Conservation (phyloP, 2,329 filamentous ascomycete species). For the Fusarium nanum region DNA sequence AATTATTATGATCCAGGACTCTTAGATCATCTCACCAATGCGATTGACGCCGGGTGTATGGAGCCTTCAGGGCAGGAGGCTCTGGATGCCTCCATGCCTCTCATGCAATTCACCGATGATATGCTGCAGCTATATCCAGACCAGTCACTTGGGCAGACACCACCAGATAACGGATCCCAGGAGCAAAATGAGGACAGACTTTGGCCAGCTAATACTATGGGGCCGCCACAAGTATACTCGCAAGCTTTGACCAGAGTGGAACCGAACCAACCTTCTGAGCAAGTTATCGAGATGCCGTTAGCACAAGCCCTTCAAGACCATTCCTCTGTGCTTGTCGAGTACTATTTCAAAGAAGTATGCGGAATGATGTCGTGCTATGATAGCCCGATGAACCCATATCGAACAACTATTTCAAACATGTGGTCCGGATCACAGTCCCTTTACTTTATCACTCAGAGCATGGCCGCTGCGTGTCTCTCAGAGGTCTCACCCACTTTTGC, state of each 20-base stretch:
- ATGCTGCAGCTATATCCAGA: constrained; percentile 21
- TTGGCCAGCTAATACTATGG: constrained; percentile 16
- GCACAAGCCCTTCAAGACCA: constrained; percentile 50
- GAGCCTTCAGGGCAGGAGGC: constrained; percentile 1
- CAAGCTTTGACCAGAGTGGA: constrained; percentile 2
- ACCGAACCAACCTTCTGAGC: constrained; percentile 4
- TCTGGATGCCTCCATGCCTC: constrained; percentile 21
- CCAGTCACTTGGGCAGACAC: constrained; percentile 11
- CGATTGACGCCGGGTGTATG: constrained; percentile 15
- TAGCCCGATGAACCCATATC: constrained; percentile 70
- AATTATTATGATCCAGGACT: constrained; percentile 24
- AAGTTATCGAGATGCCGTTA: constrained; percentile 23
- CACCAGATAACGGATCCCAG: constrained; percentile 17
- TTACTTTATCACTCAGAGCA: constrained; percentile 71
- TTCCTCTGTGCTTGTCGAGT: constrained; percentile 68
- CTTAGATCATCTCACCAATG: constrained; percentile 26
- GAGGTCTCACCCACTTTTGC: constrained; percentile 61
- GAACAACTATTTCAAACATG: constrained; percentile 66
- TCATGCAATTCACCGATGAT: constrained; percentile 30
- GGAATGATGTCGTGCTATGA: constrained; percentile 73
- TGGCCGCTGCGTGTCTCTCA: constrained; percentile 70
- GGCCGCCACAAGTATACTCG: not conserved
- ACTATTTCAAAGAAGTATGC: constrained; percentile 73
- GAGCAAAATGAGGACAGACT: constrained; percentile 26
- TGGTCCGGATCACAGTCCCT: constrained; percentile 69